Evolutionary conservation across 768 basidiomycete species (phyloP).

Genomic region (Mycena alexandri): DNA sequence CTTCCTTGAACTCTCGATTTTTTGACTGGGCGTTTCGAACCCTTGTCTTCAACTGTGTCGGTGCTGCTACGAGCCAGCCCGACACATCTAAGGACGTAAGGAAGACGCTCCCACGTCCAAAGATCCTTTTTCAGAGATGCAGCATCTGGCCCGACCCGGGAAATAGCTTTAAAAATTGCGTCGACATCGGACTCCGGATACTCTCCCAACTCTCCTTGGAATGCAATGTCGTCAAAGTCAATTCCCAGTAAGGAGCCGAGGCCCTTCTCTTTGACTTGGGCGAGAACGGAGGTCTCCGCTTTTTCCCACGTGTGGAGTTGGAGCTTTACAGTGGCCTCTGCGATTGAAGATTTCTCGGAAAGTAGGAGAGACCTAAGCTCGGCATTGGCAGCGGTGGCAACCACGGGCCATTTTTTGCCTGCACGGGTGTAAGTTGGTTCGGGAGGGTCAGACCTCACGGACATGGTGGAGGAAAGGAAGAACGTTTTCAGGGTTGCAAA

Average conservation of each 20-base stretch:
- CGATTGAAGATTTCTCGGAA: not conserved
- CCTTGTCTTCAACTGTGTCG: not conserved
- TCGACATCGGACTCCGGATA: conserved; percentile 6
- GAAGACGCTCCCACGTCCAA: conserved; percentile 17
- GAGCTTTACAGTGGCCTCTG: conserved; percentile 12
- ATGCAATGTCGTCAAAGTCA: conserved; percentile 2
- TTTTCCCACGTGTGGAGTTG: conserved; percentile 13
- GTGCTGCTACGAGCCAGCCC: conserved; percentile 10
- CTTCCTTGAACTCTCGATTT: conserved; percentile 27
- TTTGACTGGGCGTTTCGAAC: conserved; percentile 22
- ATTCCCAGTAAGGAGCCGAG: conserved; percentile 3
- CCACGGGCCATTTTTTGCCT: conserved; percentile 12
- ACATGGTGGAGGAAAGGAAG: conserved; percentile 1
- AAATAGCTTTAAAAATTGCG: conserved; percentile 6
- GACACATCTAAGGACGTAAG: conserved; percentile 6
- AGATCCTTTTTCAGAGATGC: not conserved
- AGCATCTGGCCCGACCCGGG: not conserved
- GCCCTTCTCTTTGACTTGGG: conserved; percentile 3
- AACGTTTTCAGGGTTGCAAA: not conserved
- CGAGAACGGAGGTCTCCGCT: conserved; percentile 7
- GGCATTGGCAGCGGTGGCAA: conserved; percentile 15
- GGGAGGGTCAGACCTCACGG: too few species aligned
- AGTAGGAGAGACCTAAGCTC: conserved; percentile 11
- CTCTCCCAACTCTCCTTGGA: conserved; percentile 6
- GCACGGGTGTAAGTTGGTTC: conserved; percentile 21